phyloP scores from a whole-genome alignment of 805 yeast species.

The Ogataea chonburiensis region DNA sequence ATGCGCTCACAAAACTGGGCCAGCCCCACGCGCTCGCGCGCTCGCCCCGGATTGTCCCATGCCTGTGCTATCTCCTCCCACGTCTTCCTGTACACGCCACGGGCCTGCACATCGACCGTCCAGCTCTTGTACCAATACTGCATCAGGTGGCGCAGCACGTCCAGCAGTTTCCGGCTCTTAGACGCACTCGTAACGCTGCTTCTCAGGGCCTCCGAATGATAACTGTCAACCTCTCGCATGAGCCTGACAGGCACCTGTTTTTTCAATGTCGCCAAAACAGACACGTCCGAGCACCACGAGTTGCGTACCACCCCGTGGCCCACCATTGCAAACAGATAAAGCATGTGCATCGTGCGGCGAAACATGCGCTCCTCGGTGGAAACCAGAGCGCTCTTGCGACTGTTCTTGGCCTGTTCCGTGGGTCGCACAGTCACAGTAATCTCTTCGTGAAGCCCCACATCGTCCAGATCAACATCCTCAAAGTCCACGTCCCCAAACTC shows the following conservation, averaged over 20 bases:
- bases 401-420: conserved; percentile 15
- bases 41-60: conserved; percentile 15
- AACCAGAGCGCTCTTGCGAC: conserved; percentile 37
- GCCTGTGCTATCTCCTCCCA: conserved; percentile 46
- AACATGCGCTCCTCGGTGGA: conserved; percentile 53
- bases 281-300: conserved; percentile 62
- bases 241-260: conserved; percentile 48
- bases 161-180: conserved; percentile 66
- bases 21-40: conserved; percentile 33
- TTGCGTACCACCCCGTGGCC: conserved; percentile 70
- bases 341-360: conserved; percentile 57
- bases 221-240: conserved; percentile 42
- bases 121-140: conserved; percentile 48
- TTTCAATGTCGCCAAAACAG: conserved; percentile 41
- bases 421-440: conserved; percentile 27
- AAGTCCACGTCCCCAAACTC: conserved; percentile 40
- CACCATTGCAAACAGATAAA: conserved; percentile 56
- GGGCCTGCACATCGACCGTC: conserved; percentile 42
- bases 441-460: conserved; percentile 5
- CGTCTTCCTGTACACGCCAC: conserved; percentile 41
- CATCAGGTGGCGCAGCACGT: conserved; percentile 70
- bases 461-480: conserved; percentile 16
- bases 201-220: conserved; percentile 21
- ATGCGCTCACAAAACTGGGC: conserved; percentile 45
- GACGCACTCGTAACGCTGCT: conserved; percentile 34